These are phyloP conservation scores for Coleophoma crateriformis DNA, from an alignment of 2,329 filamentous ascomycete species.

Conservation along the genomic window DNA sequence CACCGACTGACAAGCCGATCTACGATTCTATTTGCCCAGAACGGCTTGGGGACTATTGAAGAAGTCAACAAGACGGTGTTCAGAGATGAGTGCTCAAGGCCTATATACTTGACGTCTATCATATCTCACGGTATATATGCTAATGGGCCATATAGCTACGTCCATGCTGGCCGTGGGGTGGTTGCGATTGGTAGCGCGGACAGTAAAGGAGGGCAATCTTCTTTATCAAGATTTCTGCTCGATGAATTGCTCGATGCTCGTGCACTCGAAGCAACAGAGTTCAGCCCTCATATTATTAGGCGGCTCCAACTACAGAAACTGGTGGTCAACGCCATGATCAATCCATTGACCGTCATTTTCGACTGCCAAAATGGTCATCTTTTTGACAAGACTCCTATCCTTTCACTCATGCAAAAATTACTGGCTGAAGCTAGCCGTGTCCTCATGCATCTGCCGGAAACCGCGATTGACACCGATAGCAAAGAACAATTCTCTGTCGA, in stretches of 20 bases:
- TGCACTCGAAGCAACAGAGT: slow-evolving; percentile 33
- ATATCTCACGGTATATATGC: slow-evolving; percentile 52
- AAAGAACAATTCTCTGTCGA: slow-evolving; percentile 2
- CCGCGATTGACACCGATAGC: slow-evolving; percentile 37
- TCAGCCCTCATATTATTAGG: slow-evolving; percentile 41
- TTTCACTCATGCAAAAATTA: slow-evolving; percentile 60
- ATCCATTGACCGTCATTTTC: slow-evolving; percentile 77
- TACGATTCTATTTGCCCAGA: slow-evolving; percentile 81
- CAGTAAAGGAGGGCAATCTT: slow-evolving; percentile 7
- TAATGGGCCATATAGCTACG: slow-evolving; percentile 41
- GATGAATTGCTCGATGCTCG: slow-evolving; percentile 36
- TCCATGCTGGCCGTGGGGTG: slow-evolving; percentile 45
- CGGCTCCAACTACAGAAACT: slow-evolving; percentile 79
- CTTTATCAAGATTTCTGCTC: slow-evolving; percentile 23
- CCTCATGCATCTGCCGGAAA: slow-evolving; percentile 42
- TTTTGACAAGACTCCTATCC: slow-evolving; percentile 52
- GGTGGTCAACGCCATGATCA: slow-evolving; percentile 73
- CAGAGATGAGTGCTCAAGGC: slow-evolving; percentile 48
- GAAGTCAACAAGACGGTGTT: slow-evolving; percentile 54
- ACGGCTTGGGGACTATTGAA: slow-evolving; percentile 73
- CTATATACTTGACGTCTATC: slow-evolving; percentile 68
- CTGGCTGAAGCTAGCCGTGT: slow-evolving; percentile 70
- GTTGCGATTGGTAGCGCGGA: slow-evolving; percentile 42
- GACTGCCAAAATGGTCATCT: slow-evolving; percentile 74
- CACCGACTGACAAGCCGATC: slow-evolving; percentile 56